Percentiles rank a stretch among this genome's conserved stretches.
These are phyloP conservation scores for Phytopythium aichiense DNA, from an alignment of 352 stramenopile species.

Conservation along the genomic window DNA sequence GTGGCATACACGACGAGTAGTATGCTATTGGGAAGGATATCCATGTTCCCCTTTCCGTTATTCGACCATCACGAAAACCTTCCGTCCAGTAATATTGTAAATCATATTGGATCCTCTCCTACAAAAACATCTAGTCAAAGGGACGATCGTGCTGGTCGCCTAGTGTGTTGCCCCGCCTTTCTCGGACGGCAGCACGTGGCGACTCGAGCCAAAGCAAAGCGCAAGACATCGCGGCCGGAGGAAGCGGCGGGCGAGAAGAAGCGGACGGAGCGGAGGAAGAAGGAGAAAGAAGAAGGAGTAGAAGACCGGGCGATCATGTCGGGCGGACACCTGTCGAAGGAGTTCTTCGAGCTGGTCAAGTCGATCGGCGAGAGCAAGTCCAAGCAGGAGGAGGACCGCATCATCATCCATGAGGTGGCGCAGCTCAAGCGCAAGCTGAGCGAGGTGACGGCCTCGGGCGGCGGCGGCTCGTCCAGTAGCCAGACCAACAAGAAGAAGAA, in stretches of 20 bases:
- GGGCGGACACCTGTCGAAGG: slow-evolving; percentile 90
- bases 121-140: background rate
- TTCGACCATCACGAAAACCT: slow-evolving; percentile 12
- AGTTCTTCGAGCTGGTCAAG: slow-evolving; percentile 99
- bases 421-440: slow-evolving; percentile 96
- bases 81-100: background rate
- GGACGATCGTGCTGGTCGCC: slow-evolving; percentile 19
- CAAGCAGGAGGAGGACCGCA: slow-evolving; percentile 99
- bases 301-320: slow-evolving; percentile 44
- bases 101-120: background rate
- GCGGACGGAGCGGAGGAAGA: too few species aligned
- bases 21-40: slow-evolving; percentile 1
- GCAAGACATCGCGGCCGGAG: slow-evolving; percentile 1
- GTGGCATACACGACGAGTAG: background rate
- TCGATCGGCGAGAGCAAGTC: slow-evolving; percentile 99
- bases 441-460: slow-evolving; percentile 54
- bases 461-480: slow-evolving; percentile 45
- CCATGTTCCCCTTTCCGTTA: background rate
- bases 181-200: slow-evolving; percentile 11
- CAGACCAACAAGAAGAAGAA: slow-evolving; percentile 95
- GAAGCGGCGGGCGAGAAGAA: background rate
- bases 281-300: too few species aligned
- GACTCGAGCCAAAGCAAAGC: slow-evolving; percentile 2
- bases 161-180: slow-evolving; percentile 11
- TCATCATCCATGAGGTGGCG: slow-evolving; percentile 96